phyloP scores from a whole-genome alignment of 805 yeast species.

The Saturnispora saitoi region DNA sequence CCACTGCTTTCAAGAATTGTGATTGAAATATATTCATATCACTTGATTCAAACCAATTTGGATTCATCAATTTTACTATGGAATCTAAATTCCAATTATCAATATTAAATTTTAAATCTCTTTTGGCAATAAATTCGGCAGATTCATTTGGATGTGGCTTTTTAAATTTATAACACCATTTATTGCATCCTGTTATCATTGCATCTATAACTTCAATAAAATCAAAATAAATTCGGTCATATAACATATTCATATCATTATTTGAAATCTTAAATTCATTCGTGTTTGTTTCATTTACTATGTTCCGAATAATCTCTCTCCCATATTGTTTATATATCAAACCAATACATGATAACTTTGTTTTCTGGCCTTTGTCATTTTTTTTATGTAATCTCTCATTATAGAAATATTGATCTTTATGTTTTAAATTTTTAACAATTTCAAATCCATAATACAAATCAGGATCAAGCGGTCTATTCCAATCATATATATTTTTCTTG shows the following conservation, averaged over 20 bases:
- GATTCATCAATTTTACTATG: constrained; percentile 68
- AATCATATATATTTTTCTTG: not conserved
- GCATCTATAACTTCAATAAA: constrained; percentile 90
- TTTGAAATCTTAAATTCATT: constrained; percentile 1
- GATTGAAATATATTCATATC: constrained; percentile 51
- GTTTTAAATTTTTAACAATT: not conserved
- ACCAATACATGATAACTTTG: constrained; percentile 71
- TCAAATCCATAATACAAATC: not conserved
- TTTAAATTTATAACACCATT: constrained; percentile 5
- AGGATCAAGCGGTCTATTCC: not conserved
- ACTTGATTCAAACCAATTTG: constrained; percentile 62
- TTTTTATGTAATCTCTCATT: constrained; percentile 5
- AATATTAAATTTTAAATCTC: constrained; percentile 44
- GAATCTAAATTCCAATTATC: constrained; percentile 66
- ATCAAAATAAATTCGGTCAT: constrained; percentile 66
- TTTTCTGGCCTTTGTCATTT: constrained; percentile 8
- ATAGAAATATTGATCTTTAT: not conserved
- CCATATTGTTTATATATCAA: constrained; percentile 79
- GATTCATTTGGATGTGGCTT: constrained; percentile 1
- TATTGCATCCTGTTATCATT: not conserved
- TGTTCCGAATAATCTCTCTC: constrained; percentile 49
- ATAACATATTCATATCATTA: constrained; percentile 49
- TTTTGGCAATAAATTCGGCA: constrained; percentile 1
- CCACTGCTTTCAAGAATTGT: constrained; percentile 57
- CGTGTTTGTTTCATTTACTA: constrained; percentile 30